Conservation (phyloP, 352 stramenopile genomes). For the Phytophthora hibernalis region DNA sequence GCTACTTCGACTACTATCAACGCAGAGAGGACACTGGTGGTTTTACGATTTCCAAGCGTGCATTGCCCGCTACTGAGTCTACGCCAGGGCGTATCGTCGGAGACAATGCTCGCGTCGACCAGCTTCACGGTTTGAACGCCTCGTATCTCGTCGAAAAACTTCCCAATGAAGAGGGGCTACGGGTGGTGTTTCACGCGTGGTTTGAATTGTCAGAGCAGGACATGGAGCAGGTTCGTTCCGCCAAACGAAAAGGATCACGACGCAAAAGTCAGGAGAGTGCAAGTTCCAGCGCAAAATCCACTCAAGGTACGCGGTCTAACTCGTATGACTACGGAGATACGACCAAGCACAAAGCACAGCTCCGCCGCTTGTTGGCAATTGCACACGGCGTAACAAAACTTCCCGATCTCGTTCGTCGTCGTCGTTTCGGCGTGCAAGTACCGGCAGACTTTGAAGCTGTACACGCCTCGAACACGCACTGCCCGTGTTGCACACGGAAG, state of each 20-base stretch:
- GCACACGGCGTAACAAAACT: conserved; percentile 44
- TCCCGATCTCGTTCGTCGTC: conserved; percentile 53
- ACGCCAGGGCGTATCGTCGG: conserved; percentile 5
- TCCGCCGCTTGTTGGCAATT: conserved; percentile 35
- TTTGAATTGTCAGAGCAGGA: conserved; percentile 22
- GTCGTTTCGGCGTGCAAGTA: conserved; percentile 60
- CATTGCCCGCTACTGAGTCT: conserved; percentile 5
- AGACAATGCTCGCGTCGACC: conserved; percentile 3
- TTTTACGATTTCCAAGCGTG: conserved; percentile 23
- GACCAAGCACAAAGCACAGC: conserved; percentile 18
- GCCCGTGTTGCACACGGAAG: conserved; percentile 59
- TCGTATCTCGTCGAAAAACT: conserved; percentile 28
- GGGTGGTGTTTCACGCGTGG: conserved; percentile 35
- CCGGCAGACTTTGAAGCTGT: conserved; percentile 46
- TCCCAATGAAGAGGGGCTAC: conserved; percentile 15
- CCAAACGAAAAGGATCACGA: conserved; percentile 16
- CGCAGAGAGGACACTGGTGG: conserved; percentile 1
- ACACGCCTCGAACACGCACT: conserved; percentile 50
- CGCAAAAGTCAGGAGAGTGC: conserved; percentile 16
- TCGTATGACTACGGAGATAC: conserved; percentile 13
- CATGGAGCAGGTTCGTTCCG: not conserved
- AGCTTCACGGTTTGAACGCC: conserved; percentile 25
- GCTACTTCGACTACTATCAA: conserved; percentile 30
- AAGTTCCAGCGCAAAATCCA: not conserved
- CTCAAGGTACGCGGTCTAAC: not conserved